phyloP scores from a whole-genome alignment of 2,329 filamentous ascomycete species.

The Pseudogymnoascus sp. region DNA sequence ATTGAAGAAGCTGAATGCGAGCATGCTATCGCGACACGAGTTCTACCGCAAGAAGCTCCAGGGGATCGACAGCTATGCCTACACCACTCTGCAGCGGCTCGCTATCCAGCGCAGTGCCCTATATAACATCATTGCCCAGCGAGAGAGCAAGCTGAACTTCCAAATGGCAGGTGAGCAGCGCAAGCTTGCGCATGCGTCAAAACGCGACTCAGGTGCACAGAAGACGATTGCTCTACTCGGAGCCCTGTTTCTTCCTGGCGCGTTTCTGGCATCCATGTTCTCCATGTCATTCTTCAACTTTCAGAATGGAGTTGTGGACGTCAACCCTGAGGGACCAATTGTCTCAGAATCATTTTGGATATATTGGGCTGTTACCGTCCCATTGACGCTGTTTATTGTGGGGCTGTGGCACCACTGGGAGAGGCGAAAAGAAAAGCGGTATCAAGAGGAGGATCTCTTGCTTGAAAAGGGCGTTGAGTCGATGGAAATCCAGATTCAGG shows the following conservation, averaged over 20 bases:
- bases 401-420: slow-evolving; percentile 44
- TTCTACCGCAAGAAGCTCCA: slow-evolving; percentile 56
- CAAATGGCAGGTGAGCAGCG: slow-evolving; percentile 43
- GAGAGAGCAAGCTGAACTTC: slow-evolving; percentile 56
- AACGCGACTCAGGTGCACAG: slow-evolving; percentile 46
- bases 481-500: slow-evolving; percentile 25
- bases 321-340: slow-evolving; percentile 17
- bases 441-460: slow-evolving; percentile 22
- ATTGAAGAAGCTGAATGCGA: slow-evolving; percentile 42
- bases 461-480: slow-evolving; percentile 25
- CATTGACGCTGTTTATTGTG: slow-evolving; percentile 49
- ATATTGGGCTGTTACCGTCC: slow-evolving; percentile 55
- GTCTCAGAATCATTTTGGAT: slow-evolving; percentile 52
- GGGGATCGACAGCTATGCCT: slow-evolving; percentile 56
- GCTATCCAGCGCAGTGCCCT: slow-evolving; percentile 55
- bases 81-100: slow-evolving; percentile 53
- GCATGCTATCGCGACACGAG: slow-evolving; percentile 47
- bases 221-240: slow-evolving; percentile 59
- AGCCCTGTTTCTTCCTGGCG: slow-evolving; percentile 56
- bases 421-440: slow-evolving; percentile 18
- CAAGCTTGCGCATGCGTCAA: slow-evolving; percentile 33
- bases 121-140: slow-evolving; percentile 60
- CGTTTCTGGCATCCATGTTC: slow-evolving; percentile 56
- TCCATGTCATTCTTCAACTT: slow-evolving; percentile 64
- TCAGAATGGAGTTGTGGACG: slow-evolving; percentile 24